phyloP scores from a whole-genome alignment of 1,139 yeast genomes.

The Geotrichum candidum region DNA sequence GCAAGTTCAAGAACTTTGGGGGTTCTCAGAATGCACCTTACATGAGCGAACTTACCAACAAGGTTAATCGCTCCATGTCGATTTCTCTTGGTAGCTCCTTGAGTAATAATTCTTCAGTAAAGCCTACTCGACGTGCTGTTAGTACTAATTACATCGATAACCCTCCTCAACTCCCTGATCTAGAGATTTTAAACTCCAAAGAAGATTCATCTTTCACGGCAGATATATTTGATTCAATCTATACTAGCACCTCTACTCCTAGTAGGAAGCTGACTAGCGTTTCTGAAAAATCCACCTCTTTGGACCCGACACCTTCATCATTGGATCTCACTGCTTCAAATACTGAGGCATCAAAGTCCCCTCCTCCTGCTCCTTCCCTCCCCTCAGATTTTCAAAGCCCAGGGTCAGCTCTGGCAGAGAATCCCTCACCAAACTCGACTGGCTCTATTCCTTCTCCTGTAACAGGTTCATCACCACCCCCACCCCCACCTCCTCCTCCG shows the following conservation, averaged over 20 bases:
- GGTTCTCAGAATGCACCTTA: constrained; percentile 14
- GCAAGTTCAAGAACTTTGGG: constrained; percentile 4
- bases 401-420: not conserved
- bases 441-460: constrained; percentile 32
- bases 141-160: not conserved
- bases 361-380: not conserved
- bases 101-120: constrained; percentile 8
- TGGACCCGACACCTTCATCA: not conserved
- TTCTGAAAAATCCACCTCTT: not conserved
- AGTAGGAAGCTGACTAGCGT: not conserved
- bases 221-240: not conserved
- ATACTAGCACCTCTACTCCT: not conserved
- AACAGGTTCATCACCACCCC: constrained; percentile 37
- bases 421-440: not conserved
- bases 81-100: constrained; percentile 7
- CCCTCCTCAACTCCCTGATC: not conserved
- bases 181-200: not conserved
- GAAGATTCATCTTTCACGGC: not conserved
- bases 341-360: not conserved
- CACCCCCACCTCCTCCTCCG: constrained; percentile 25
- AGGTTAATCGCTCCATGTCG: constrained; percentile 16
- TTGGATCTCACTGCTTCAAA: not conserved
- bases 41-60: constrained; percentile 15
- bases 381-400: not conserved
- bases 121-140: constrained; percentile 9